Percentiles rank a stretch among this genome's conserved stretches.
Conservation (phyloP, 1,284 basidiomycete genomes). For the Irpex sp. region DNA sequence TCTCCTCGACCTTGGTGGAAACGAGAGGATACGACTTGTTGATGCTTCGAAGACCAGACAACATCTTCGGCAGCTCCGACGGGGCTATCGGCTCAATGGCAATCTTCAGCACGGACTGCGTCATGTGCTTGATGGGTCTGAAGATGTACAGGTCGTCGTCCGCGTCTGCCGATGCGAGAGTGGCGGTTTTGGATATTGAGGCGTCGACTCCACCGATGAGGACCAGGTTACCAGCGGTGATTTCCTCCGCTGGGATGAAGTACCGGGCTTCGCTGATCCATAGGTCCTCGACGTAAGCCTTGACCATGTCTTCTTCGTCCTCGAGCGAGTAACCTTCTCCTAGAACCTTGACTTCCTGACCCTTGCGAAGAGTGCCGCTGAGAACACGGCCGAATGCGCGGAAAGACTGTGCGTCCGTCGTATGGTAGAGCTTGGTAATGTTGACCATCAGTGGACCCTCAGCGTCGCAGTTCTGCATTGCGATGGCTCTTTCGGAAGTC, state of each 20-base stretch:
- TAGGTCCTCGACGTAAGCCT: constrained; percentile 81
- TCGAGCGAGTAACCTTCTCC: constrained; percentile 97
- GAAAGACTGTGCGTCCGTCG: constrained; percentile 94
- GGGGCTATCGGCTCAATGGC: constrained; percentile 98
- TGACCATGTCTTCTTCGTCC: constrained; percentile 98
- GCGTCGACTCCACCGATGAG: constrained; percentile 91
- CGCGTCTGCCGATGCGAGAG: constrained; percentile 71
- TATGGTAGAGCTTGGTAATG: constrained; percentile 92
- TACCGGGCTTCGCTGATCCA: constrained; percentile 95
- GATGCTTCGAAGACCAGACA: constrained; percentile 92
- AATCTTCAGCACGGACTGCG: constrained; percentile 96
- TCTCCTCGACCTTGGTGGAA: constrained; percentile 96
- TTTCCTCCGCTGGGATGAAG: constrained; percentile 83
- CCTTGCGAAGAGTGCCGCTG: constrained; percentile 85
- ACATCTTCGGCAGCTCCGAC: constrained; percentile 98
- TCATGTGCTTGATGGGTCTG: constrained; percentile 93
- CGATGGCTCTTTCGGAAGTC: constrained; percentile 69
- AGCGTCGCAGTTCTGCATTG: constrained; percentile 83
- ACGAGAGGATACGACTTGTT: constrained; percentile 98
- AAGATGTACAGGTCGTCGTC: constrained; percentile 92
- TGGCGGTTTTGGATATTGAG: constrained; percentile 94
- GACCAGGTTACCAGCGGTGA: constrained; percentile 91
- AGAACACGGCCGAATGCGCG: constrained; percentile 93
- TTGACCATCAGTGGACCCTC: constrained; percentile 91
- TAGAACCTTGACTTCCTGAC: constrained; percentile 89